A percentile compares a stretch with the other conserved stretches of the same genome.
These are phyloP conservation scores for Tubosaeta brunneosetosa DNA, from an alignment of 768 basidiomycete species.

Conservation along the genomic window DNA sequence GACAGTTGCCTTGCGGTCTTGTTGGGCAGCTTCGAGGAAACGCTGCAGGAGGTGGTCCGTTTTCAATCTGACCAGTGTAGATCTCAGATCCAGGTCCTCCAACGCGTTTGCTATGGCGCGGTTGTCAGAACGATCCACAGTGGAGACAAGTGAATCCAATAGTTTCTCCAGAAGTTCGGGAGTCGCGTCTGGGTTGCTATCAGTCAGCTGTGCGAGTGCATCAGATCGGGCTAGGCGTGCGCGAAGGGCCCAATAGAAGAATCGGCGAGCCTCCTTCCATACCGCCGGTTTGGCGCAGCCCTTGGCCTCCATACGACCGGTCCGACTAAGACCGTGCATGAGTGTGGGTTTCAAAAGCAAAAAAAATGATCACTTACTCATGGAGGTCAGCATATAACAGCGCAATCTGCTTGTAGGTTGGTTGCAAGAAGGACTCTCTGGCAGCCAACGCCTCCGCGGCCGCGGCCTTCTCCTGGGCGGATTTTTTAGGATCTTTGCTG, in stretches of 20 bases:
- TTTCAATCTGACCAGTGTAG: slow-evolving; percentile 59
- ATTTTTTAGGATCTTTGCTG: slow-evolving; percentile 69
- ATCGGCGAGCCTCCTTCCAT: slow-evolving; percentile 86
- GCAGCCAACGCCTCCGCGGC: slow-evolving; percentile 65
- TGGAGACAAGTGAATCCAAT: slow-evolving; percentile 55
- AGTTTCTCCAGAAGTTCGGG: slow-evolving; percentile 63
- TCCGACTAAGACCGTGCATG: slow-evolving; percentile 53
- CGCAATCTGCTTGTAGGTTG: slow-evolving; percentile 92
- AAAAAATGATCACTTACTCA: slow-evolving; percentile 56
- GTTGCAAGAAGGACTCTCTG: slow-evolving; percentile 77
- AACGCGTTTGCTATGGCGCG: slow-evolving; percentile 58
- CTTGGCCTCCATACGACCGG: slow-evolving; percentile 96
- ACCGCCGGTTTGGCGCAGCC: slow-evolving; percentile 82
- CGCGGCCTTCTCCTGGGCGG: slow-evolving; percentile 66
- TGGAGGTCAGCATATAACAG: slow-evolving; percentile 94
- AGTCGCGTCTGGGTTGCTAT: slow-evolving; percentile 67
- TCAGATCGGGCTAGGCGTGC: slow-evolving; percentile 70
- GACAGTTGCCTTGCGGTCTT: slow-evolving; percentile 73
- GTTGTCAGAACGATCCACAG: slow-evolving; percentile 50
- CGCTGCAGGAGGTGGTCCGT: slow-evolving; percentile 64
- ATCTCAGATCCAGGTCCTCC: slow-evolving; percentile 65
- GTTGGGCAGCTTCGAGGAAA: slow-evolving; percentile 63
- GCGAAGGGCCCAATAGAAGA: slow-evolving; percentile 93
- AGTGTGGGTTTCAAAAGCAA: background rate
- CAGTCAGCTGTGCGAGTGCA: slow-evolving; percentile 58